These are phyloP conservation scores for Plasmodium malariae DNA, from an alignment of 169 alveolate genomes.

Conservation along the genomic window DNA sequence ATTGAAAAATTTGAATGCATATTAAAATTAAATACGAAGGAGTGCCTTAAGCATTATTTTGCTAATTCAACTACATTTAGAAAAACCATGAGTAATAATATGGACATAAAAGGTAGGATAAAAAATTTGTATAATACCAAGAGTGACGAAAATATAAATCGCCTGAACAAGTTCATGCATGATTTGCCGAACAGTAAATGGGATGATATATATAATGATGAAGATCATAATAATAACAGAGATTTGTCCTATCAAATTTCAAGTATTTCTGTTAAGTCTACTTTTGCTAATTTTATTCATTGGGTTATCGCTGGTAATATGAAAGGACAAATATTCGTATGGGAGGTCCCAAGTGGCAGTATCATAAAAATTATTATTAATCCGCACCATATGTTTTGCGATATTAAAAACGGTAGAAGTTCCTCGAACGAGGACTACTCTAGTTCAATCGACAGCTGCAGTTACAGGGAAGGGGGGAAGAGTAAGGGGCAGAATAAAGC, in stretches of 20 bases:
- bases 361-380: conserved; percentile 41
- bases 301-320: conserved; percentile 77
- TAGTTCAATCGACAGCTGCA: background rate
- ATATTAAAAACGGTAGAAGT: conserved; percentile 10
- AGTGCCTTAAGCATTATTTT: conserved; percentile 35
- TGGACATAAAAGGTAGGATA: background rate
- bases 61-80: background rate
- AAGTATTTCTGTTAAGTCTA: conserved; percentile 63
- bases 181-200: background rate
- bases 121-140: background rate
- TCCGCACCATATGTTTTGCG: conserved; percentile 34
- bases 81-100: conserved; percentile 15
- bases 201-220: background rate
- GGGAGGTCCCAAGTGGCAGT: conserved; percentile 78
- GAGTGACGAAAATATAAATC: background rate
- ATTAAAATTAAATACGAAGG: conserved; percentile 80
- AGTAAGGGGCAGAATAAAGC: background rate
- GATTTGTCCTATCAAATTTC: conserved; percentile 74
- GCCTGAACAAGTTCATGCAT: background rate
- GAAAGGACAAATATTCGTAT: conserved; percentile 71
- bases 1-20: conserved; percentile 81
- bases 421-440: background rate
- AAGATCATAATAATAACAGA: background rate
- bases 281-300: conserved; percentile 77
- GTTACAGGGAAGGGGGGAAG: conserved; percentile 1